Conservation (phyloP, 2,329 filamentous ascomycete genomes). For the Xylaria sp. region DNA sequence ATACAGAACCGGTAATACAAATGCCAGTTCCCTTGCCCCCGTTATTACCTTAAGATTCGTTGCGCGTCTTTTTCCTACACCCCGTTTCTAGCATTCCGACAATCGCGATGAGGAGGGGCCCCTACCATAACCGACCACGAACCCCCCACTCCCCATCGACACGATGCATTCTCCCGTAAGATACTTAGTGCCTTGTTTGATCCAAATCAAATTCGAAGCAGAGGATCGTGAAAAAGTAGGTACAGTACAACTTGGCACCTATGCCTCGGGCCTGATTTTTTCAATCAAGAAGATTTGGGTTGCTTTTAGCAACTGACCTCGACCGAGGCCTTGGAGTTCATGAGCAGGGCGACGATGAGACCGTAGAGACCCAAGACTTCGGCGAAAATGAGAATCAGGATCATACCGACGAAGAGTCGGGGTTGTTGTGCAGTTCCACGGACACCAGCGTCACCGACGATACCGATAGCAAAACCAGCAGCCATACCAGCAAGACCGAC, state of each 20-base stretch:
- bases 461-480: slow-evolving; percentile 81
- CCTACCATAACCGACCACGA: slow-evolving; percentile 8
- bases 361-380: slow-evolving; percentile 99
- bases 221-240: slow-evolving; percentile 14
- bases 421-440: slow-evolving; percentile 80
- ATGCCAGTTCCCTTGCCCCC: slow-evolving; percentile 25
- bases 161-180: slow-evolving; percentile 15
- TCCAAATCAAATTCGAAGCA: slow-evolving; percentile 11
- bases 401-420: slow-evolving; percentile 92
- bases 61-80: slow-evolving; percentile 16
- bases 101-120: slow-evolving; percentile 6
- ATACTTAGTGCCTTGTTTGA: slow-evolving; percentile 6
- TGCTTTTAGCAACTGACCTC: slow-evolving; percentile 56
- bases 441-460: slow-evolving; percentile 84
- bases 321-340: slow-evolving; percentile 88
- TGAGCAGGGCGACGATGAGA: slow-evolving; percentile 95
- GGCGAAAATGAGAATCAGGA: slow-evolving; percentile 98
- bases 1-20: slow-evolving; percentile 33
- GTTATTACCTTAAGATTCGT: slow-evolving; percentile 21
- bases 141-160: slow-evolving; percentile 8
- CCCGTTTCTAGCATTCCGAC: slow-evolving; percentile 19
- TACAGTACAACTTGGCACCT: slow-evolving; percentile 21
- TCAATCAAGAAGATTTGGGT: not conserved
- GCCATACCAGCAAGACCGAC: slow-evolving; percentile 80
- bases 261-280: slow-evolving; percentile 7